These are phyloP conservation scores for Colletotrichum sp. DNA, from an alignment of 2,329 filamentous ascomycete genomes.

Conservation along the genomic window DNA sequence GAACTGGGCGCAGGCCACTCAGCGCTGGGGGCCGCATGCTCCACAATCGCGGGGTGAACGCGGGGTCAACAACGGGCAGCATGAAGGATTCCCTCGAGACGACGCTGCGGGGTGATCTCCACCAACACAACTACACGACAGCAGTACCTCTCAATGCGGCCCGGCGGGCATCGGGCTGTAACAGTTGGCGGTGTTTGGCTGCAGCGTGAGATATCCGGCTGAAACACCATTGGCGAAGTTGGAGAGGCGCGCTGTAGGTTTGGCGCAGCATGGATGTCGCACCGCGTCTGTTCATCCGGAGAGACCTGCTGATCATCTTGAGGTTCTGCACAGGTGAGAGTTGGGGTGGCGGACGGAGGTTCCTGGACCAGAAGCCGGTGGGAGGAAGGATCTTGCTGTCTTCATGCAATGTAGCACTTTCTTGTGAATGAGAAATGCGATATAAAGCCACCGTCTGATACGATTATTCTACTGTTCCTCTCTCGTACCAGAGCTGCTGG, in stretches of 20 bases:
- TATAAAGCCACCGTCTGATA: background rate
- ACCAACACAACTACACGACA: background rate
- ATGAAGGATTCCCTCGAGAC: conserved; percentile 6
- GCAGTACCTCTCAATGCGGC: background rate
- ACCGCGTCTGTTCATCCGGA: background rate
- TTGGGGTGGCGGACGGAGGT: background rate
- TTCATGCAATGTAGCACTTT: background rate
- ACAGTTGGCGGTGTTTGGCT: background rate
- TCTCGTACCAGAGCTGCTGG: background rate
- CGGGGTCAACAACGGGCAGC: background rate
- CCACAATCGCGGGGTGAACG: conserved; percentile 14
- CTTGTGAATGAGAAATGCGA: background rate
- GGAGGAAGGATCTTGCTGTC: background rate
- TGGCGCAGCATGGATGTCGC: background rate
- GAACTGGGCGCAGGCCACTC: background rate
- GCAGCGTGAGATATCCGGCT: background rate
- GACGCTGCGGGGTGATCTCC: conserved; percentile 13
- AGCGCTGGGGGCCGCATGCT: background rate
- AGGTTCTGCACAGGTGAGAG: background rate
- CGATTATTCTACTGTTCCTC: background rate
- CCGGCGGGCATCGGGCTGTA: background rate
- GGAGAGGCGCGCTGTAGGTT: background rate
- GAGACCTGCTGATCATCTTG: background rate
- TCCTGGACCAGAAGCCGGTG: background rate
- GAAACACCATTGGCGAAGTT: background rate